phyloP scores from a whole-genome alignment of 2,329 filamentous ascomycete species.

The Rutstroemia sp. region DNA sequence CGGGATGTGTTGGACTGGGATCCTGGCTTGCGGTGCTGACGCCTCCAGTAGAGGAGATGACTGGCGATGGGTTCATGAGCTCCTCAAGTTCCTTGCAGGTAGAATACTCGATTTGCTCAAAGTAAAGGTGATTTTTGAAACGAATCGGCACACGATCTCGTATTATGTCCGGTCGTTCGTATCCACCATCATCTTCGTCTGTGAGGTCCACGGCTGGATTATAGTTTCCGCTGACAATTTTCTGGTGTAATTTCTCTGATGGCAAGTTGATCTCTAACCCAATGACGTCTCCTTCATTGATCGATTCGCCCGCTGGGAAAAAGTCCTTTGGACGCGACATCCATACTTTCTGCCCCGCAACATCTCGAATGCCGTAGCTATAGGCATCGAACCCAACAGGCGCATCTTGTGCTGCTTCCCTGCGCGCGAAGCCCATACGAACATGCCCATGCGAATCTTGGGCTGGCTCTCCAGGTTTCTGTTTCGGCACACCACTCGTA shows the following conservation, averaged over 20 bases:
- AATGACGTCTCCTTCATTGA: slow-evolving; percentile 87
- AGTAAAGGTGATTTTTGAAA: slow-evolving; percentile 89
- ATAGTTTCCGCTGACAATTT: slow-evolving; percentile 79
- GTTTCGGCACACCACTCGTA: slow-evolving; percentile 60
- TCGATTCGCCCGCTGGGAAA: slow-evolving; percentile 68
- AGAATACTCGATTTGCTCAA: slow-evolving; percentile 87
- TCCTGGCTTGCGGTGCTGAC: slow-evolving; percentile 36
- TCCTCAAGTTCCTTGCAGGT: slow-evolving; percentile 84
- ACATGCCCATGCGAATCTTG: slow-evolving; percentile 46
- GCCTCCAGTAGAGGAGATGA: slow-evolving; percentile 33
- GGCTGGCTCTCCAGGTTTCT: slow-evolving; percentile 19
- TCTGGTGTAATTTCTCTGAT: slow-evolving; percentile 75
- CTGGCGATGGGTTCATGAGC: slow-evolving; percentile 61
- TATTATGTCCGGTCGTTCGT: slow-evolving; percentile 71
- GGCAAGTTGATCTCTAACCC: slow-evolving; percentile 89
- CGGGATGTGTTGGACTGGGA: slow-evolving; percentile 65
- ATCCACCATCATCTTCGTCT: slow-evolving; percentile 39
- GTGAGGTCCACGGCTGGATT: slow-evolving; percentile 75
- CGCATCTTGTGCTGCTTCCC: slow-evolving; percentile 74
- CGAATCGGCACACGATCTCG: slow-evolving; percentile 92
- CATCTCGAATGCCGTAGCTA: slow-evolving; percentile 87
- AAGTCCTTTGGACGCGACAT: slow-evolving; percentile 91
- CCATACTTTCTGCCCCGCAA: slow-evolving; percentile 84
- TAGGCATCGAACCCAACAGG: slow-evolving; percentile 86
- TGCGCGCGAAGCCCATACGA: slow-evolving; percentile 77